phyloP scores from a whole-genome alignment of 257 asterid species.

The Solanum dulcamara region DNA sequence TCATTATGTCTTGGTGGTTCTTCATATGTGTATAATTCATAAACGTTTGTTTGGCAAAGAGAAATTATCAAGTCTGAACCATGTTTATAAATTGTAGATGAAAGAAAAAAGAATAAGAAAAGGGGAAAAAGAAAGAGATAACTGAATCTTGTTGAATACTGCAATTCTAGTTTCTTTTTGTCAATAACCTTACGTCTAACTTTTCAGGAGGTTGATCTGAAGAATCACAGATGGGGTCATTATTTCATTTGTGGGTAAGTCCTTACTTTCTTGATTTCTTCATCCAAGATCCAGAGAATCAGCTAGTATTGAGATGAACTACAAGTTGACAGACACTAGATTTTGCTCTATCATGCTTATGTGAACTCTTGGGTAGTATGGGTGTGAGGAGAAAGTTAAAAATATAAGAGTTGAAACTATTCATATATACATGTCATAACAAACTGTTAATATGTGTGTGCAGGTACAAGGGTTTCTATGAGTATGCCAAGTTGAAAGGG shows the following conservation, averaged over 20 bases:
- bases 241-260: slow-evolving; percentile 90
- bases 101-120: not conserved
- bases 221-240: slow-evolving; percentile 88
- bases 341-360: not conserved
- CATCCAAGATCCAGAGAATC: not conserved
- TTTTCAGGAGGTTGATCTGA: slow-evolving; percentile 74
- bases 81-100: not conserved
- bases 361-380: not conserved
- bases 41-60: not conserved
- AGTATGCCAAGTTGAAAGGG: slow-evolving; percentile 64
- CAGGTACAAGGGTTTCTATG: slow-evolving; percentile 92
- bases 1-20: not conserved
- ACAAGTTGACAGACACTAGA: not conserved
- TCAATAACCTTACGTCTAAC: not conserved
- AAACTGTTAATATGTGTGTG: not conserved
- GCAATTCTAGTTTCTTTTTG: not conserved
- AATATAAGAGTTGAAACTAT: not conserved
- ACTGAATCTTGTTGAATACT: not conserved
- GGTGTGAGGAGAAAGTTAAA: not conserved
- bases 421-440: not conserved
- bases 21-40: not conserved
- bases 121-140: not conserved
- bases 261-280: not conserved
- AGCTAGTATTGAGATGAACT: not conserved
- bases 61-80: not conserved